These are phyloP conservation scores for Westerdykella ornata DNA, from an alignment of 2,329 filamentous ascomycete species.

Conservation along the genomic window DNA sequence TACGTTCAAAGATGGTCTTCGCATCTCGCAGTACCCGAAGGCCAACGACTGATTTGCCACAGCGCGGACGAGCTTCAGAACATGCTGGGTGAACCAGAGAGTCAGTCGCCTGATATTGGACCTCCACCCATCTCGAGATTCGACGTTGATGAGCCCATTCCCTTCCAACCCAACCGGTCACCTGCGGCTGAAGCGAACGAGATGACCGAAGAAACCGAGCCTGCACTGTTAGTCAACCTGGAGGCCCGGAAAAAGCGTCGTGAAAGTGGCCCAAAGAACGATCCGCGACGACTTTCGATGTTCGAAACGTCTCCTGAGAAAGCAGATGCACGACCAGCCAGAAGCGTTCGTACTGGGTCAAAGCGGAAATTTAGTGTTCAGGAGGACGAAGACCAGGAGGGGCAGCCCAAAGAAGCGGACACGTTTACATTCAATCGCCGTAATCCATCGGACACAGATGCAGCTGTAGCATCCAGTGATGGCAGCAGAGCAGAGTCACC, in stretches of 20 bases:
- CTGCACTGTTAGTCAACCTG: constrained; percentile 41
- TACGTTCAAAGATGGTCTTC: constrained; percentile 36
- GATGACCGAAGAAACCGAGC: constrained; percentile 34
- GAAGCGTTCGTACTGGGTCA: constrained; percentile 42
- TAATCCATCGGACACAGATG: constrained; percentile 12
- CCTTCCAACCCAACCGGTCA: constrained; percentile 35
- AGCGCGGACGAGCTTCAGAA: constrained; percentile 55
- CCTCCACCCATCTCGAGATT: constrained; percentile 50
- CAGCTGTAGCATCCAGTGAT: constrained; percentile 13
- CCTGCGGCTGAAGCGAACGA: constrained; percentile 21
- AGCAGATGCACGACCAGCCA: constrained; percentile 19
- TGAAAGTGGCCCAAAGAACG: constrained; percentile 44
- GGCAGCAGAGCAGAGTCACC: constrained; percentile 16
- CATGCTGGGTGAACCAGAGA: constrained; percentile 48
- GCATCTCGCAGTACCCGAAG: background rate
- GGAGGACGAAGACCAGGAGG: constrained; percentile 42
- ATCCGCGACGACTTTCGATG: constrained; percentile 38
- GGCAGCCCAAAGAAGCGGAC: constrained; percentile 24
- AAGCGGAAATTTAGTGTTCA: constrained; percentile 54
- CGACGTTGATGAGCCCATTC: constrained; percentile 44
- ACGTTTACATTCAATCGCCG: constrained; percentile 45
- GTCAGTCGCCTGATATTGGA: constrained; percentile 63
- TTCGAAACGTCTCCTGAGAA: constrained; percentile 38
- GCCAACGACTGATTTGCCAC: constrained; percentile 12
- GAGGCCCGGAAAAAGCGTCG: constrained; percentile 49